A percentile compares a stretch with the other conserved stretches of the same genome.
phyloP scores from a whole-genome alignment of 176 grass and related monocot genomes.

The Olyra latifolia region DNA sequence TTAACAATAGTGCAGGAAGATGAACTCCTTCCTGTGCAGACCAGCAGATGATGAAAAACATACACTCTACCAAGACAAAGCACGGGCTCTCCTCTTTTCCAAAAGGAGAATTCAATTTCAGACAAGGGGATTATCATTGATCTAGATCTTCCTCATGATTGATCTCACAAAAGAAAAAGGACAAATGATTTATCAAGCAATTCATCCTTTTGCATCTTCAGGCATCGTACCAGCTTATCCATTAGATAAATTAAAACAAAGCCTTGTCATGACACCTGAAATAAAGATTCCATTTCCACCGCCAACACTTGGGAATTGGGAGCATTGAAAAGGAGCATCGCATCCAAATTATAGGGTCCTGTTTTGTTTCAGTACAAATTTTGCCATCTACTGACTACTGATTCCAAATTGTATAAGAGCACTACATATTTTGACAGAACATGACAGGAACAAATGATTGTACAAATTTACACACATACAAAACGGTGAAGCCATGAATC shows the following conservation, averaged over 20 bases:
- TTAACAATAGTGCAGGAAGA: background rate
- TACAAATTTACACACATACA: background rate
- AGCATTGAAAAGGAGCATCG: background rate
- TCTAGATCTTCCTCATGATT: conserved; percentile 9
- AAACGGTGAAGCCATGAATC: background rate
- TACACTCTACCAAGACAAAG: background rate
- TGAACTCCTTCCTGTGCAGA: background rate
- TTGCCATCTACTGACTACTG: background rate
- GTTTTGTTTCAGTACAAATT: background rate
- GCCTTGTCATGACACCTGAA: background rate
- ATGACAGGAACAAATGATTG: background rate
- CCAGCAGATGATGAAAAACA: background rate
- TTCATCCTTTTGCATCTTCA: background rate
- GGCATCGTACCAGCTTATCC: background rate
- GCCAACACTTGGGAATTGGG: background rate
- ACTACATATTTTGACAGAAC: background rate
- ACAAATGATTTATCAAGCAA: background rate
- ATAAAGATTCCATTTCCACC: background rate
- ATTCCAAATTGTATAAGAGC: background rate
- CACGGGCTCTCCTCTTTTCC: background rate
- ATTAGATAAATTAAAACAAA: background rate
- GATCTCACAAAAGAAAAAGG: conserved; percentile 18
- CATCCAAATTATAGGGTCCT: background rate
- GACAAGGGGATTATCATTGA: background rate
- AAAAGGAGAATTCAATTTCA: background rate